phyloP scores from a whole-genome alignment of 768 basidiomycete species.

The Russula brevipes region DNA sequence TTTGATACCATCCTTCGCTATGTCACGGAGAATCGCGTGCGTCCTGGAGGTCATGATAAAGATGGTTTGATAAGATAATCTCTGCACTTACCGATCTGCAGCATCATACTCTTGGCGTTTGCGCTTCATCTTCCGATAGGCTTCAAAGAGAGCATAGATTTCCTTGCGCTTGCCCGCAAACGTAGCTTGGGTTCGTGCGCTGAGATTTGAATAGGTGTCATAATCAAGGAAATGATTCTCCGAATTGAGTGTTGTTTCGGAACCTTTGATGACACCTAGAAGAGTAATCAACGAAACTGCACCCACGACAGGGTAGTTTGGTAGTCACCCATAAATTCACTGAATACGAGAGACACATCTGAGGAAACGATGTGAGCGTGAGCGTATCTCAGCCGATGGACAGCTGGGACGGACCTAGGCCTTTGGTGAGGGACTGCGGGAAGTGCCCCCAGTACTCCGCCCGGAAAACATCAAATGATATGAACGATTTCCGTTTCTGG shows the following conservation, averaged over 20 bases:
- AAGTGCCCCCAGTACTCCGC: constrained; percentile 59
- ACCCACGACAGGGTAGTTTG: too few relatives aligned
- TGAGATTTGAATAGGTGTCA: constrained; percentile 32
- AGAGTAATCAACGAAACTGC: not conserved
- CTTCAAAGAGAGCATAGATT: constrained; percentile 44
- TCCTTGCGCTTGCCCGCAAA: constrained; percentile 53
- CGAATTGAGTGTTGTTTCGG: constrained; percentile 43
- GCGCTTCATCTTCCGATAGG: constrained; percentile 46
- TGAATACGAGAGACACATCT: constrained; percentile 63
- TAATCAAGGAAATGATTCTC: constrained; percentile 15
- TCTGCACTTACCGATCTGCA: constrained; percentile 49
- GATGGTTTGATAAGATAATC: not conserved
- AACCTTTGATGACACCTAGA: constrained; percentile 60
- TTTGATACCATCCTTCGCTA: constrained; percentile 8
- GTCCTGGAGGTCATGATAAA: constrained; percentile 3
- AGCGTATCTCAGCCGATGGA: not conserved
- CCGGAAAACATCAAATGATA: constrained; percentile 45
- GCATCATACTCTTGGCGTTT: constrained; percentile 45
- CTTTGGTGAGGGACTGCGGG: constrained; percentile 47
- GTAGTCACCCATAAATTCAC: constrained; percentile 54
- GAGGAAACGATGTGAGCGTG: not conserved
- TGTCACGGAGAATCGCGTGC: constrained; percentile 12
- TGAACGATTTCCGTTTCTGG: constrained; percentile 28
- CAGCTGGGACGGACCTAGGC: constrained; percentile 43
- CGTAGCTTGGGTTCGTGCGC: constrained; percentile 47